A percentile compares a stretch with the other conserved stretches of the same genome.
Evolutionary conservation across 345 rosid species (phyloP).

Genomic region (Litchi chinensis): DNA sequence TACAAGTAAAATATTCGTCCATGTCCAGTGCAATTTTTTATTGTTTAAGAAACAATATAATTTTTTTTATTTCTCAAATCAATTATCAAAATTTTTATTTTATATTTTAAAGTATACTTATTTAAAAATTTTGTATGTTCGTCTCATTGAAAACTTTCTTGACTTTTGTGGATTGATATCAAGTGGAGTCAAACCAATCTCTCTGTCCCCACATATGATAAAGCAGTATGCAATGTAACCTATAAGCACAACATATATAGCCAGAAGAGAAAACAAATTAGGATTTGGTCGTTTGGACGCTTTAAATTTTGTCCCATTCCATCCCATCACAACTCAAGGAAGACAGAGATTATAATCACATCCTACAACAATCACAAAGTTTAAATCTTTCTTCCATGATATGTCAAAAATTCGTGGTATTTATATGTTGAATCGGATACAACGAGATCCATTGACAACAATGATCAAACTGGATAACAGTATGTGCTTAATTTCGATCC

Average conservation of each 20-base stretch:
- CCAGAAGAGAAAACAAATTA: not conserved
- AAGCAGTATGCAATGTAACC: constrained; percentile 22
- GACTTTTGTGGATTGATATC: not conserved
- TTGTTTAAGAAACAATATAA: too few species aligned
- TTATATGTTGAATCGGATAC: not conserved
- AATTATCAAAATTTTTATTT: not conserved
- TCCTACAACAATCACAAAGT: too few species aligned
- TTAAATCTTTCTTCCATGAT: too few species aligned
- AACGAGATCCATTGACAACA: not conserved
- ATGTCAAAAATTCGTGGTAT: too few species aligned
- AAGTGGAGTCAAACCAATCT: constrained; percentile 16
- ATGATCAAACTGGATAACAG: too few species aligned
- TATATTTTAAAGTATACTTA: too few species aligned
- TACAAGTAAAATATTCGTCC: too few species aligned
- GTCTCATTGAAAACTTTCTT: not conserved
- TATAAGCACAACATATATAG: constrained; percentile 2
- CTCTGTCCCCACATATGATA: constrained; percentile 30
- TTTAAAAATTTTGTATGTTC: too few species aligned
- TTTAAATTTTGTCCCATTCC: not conserved
- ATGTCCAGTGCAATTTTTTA: too few species aligned
- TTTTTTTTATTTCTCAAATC: too few species aligned
- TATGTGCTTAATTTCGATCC: not conserved
- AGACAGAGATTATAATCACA: not conserved
- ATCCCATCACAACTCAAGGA: not conserved
- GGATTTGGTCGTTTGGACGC: not conserved